Evolutionary conservation across 352 stramenopile genomes (phyloP).

Genomic region (Poterioochromonas sp.): DNA sequence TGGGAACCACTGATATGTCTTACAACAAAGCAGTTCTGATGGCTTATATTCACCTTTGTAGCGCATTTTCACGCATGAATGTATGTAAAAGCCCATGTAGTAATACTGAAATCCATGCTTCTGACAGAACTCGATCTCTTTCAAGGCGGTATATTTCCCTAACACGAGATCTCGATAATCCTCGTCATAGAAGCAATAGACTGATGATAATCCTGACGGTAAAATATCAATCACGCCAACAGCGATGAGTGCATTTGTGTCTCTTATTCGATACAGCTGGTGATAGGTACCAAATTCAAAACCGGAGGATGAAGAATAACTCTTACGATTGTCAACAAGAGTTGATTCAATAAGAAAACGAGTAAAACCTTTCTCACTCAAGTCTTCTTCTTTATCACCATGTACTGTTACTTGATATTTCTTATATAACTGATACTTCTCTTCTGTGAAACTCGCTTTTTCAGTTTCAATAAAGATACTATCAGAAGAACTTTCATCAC

Average conservation of each 20-base stretch:
- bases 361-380: constrained; percentile 40
- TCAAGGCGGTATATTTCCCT: constrained; percentile 50
- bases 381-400: constrained; percentile 41
- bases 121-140: constrained; percentile 49
- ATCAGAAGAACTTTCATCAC: too few species aligned
- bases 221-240: constrained; percentile 53
- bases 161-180: constrained; percentile 44
- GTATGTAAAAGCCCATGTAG: constrained; percentile 56
- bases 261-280: constrained; percentile 44
- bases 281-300: constrained; percentile 36
- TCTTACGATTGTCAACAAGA: constrained; percentile 32
- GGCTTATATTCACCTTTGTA: constrained; percentile 53
- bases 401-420: constrained; percentile 48
- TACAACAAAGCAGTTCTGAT: constrained; percentile 46
- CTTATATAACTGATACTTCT: constrained; percentile 47
- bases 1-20: background rate
- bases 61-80: constrained; percentile 49
- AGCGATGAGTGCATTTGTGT: constrained; percentile 43
- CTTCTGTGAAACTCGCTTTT: constrained; percentile 43
- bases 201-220: constrained; percentile 48
- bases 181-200: constrained; percentile 55
- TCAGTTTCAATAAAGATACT: constrained; percentile 36
- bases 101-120: constrained; percentile 43
- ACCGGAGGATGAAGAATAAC: background rate
- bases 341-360: constrained; percentile 45